Percentiles rank a stretch among this genome's conserved stretches.
These are phyloP conservation scores for Fusarium secorum DNA, from an alignment of 2,329 filamentous ascomycete genomes.

Conservation along the genomic window DNA sequence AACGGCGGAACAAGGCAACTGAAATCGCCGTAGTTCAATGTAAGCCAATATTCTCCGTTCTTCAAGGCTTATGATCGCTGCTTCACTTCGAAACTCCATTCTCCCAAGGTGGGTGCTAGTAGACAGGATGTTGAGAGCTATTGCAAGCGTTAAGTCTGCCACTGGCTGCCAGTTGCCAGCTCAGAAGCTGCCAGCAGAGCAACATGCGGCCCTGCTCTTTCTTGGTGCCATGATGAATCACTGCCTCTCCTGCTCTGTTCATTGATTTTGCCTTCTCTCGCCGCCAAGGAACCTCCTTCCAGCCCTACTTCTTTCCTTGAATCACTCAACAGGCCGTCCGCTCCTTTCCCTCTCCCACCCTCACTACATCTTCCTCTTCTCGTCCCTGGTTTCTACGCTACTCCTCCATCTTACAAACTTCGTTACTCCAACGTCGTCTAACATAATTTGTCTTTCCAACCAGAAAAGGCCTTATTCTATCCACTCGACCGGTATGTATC, in stretches of 20 bases:
- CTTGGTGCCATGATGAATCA: constrained; percentile 29
- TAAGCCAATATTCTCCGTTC: constrained; percentile 5
- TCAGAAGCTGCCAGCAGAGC: constrained; percentile 12
- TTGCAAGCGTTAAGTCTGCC: constrained; percentile 12
- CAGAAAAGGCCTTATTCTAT: constrained; percentile 22
- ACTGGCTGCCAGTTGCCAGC: constrained; percentile 21
- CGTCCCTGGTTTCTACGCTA: constrained; percentile 19
- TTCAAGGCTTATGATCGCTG: background rate
- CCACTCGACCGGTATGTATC: constrained; percentile 13
- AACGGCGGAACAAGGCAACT: background rate
- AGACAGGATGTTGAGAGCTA: background rate
- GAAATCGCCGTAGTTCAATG: background rate
- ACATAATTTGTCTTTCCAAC: constrained; percentile 16
- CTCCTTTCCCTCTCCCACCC: background rate
- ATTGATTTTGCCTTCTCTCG: background rate
- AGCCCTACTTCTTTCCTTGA: constrained; percentile 20
- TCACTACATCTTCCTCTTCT: constrained; percentile 15
- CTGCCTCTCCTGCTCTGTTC: background rate
- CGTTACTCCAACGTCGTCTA: constrained; percentile 23
- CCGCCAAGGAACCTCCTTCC: background rate
- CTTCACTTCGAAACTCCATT: background rate
- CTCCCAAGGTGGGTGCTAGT: background rate
- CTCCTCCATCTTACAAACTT: constrained; percentile 13
- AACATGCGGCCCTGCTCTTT: background rate
- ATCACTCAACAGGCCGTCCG: constrained; percentile 3